Base-by-base conservation (phyloP, 768 basidiomycete genomes). In the Trametes gibbosa region DNA sequence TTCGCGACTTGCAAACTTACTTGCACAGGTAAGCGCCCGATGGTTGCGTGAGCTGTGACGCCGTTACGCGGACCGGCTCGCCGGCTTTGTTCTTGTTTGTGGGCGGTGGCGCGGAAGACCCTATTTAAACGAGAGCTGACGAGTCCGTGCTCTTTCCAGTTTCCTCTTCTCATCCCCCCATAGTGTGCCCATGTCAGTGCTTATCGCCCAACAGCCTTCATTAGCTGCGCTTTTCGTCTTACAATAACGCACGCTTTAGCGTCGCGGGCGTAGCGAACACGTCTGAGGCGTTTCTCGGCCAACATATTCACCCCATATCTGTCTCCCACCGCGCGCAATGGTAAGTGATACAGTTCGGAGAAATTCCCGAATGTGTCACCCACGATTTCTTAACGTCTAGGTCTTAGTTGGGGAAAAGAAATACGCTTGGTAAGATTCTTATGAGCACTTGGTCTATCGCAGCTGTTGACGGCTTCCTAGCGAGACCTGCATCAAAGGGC, bases 401-500 rank as follows among this genome's bases (percentile, higher is more conserved):
- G 83, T 86, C 67, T 79, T 89, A 68, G 79, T 90, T 71, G 84
- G 81, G 70, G 80, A 79, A 70, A 88, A 85, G 76, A 92, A 91
- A 78, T 92, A 89, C 70, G 89, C 89, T 63, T 92, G 89, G 89
- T 90, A 70, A 12, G 56, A 19, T 23, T 1, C 55, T n/a, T 43
- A 1, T 8, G 57, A 55, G 54, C 56, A 56, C 40, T 56, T 59
- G 55, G 55, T 41, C 52, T 61, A 34, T 50, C 53, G 27, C n/a
- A 37, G 21, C n/a, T 47, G 7, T 45, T 50, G 59, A 40, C 46
- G 23, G 66, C 7, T 25, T 21, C 17, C 37, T 46, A 93, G 92
- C 73, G 90, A 90, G 77, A 89, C 91, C 65, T 96, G 94, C 77
- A 95, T 95, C 74, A 94, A 94, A 75, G 94, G 93, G 17, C 93